These are phyloP conservation scores for Quercus variabilis DNA, from an alignment of 306 rosid genomes.

Conservation along the genomic window DNA sequence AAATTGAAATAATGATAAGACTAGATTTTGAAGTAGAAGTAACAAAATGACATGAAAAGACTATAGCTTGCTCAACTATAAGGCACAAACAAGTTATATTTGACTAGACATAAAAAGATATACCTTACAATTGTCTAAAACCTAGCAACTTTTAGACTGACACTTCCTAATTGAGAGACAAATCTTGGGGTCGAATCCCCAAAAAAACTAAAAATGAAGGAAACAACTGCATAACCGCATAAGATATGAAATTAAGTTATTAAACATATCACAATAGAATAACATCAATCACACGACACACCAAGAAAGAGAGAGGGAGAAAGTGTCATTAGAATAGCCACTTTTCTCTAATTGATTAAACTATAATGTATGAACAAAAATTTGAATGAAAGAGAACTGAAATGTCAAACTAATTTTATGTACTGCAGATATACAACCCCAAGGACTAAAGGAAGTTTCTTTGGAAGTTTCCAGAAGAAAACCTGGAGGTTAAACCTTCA, in stretches of 20 bases:
- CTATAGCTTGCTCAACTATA: too few species aligned
- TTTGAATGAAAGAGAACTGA: not conserved
- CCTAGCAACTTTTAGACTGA: not conserved
- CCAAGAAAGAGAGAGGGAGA: not conserved
- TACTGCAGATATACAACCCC: not conserved
- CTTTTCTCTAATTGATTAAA: not conserved
- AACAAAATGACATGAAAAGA: too few species aligned
- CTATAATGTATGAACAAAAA: not conserved
- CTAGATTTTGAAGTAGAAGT: too few species aligned
- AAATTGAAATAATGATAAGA: too few species aligned
- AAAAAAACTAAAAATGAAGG: too few species aligned
- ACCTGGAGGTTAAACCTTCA: slow-evolving; percentile 69
- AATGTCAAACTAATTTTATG: not conserved
- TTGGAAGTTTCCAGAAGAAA: slow-evolving; percentile 72
- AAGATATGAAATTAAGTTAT: not conserved
- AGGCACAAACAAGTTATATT: not conserved
- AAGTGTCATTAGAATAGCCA: not conserved
- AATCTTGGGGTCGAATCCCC: too few species aligned
- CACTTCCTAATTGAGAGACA: too few species aligned
- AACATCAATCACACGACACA: not conserved
- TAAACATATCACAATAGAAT: not conserved
- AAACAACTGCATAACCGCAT: not conserved
- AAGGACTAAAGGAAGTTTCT: slow-evolving; percentile 71
- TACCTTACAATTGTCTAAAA: not conserved
- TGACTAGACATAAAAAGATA: not conserved